Percentiles rank a stretch among this genome's conserved stretches.
Conservation (phyloP, 2,329 filamentous ascomycete species). For the Zalaria obscura region DNA sequence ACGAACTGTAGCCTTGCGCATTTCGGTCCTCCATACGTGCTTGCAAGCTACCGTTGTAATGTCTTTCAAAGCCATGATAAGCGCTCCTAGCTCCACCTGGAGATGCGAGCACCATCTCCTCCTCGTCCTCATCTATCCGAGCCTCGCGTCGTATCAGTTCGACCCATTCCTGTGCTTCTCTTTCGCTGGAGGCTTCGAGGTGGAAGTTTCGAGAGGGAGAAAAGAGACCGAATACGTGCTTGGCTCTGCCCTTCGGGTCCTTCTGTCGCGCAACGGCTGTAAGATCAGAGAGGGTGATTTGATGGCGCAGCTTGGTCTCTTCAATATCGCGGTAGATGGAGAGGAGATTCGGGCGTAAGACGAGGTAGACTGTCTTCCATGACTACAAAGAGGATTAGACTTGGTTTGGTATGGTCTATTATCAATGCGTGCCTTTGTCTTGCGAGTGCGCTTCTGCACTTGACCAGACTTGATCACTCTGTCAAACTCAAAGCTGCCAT, state of each 20-base stretch:
- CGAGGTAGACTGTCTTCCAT: slow-evolving; percentile 83
- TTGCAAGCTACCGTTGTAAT: slow-evolving; percentile 6
- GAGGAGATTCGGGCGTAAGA: slow-evolving; percentile 77
- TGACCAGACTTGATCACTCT: slow-evolving; percentile 81
- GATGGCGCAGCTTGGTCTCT: slow-evolving; percentile 77
- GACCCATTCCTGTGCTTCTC: slow-evolving; percentile 79
- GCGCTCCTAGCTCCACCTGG: slow-evolving; percentile 41
- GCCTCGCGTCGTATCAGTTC: slow-evolving; percentile 65
- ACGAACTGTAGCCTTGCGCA: slow-evolving; percentile 26
- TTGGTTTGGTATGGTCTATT: not conserved
- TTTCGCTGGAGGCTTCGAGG: slow-evolving; percentile 58
- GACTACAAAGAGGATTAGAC: slow-evolving; percentile 39
- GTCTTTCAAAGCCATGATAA: slow-evolving; percentile 25
- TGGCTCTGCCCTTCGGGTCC: slow-evolving; percentile 73
- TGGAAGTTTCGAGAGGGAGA: slow-evolving; percentile 85
- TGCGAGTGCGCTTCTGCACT: slow-evolving; percentile 77
- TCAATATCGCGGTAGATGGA: slow-evolving; percentile 89
- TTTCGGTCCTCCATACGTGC: slow-evolving; percentile 1
- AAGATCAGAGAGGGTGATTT: slow-evolving; percentile 76
- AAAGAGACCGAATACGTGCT: slow-evolving; percentile 85
- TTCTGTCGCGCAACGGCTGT: slow-evolving; percentile 82
- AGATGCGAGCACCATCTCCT: slow-evolving; percentile 63
- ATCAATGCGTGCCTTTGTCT: slow-evolving; percentile 59
- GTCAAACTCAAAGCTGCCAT: slow-evolving; percentile 93
- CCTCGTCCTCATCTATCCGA: slow-evolving; percentile 76